Evolutionary conservation across 305 asterid species (phyloP).

Genomic region (Solanum hybrid): DNA sequence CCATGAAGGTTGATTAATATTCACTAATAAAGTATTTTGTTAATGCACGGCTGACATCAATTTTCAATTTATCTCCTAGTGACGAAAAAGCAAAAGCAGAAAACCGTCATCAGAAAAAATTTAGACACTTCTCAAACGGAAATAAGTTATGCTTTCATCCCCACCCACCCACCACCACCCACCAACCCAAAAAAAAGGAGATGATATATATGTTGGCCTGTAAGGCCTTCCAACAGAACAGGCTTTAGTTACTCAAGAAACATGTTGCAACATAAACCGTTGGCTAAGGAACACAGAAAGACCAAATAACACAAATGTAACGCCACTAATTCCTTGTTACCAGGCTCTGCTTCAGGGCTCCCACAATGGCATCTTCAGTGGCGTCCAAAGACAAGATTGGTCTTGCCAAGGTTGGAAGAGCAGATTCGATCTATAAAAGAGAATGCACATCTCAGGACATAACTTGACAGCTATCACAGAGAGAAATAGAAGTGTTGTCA

Average conservation of each 20-base stretch:
- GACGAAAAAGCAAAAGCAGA: background rate
- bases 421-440: conserved; percentile 80
- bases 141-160: background rate
- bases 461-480: background rate
- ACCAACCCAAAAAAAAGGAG: background rate
- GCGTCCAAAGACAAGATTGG: conserved; percentile 96
- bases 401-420: conserved; percentile 82
- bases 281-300: background rate
- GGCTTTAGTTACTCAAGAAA: background rate
- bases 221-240: background rate
- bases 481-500: background rate
- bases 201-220: background rate
- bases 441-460: conserved; percentile 20
- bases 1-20: background rate
- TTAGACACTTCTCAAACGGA: background rate
- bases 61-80: background rate
- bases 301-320: background rate
- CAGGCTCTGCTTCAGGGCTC: conserved; percentile 89
- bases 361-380: conserved; percentile 93
- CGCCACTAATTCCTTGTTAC: conserved; percentile 21
- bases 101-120: background rate
- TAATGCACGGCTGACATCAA: background rate
- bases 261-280: background rate
- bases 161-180: background rate
- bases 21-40: background rate